These are phyloP conservation scores for Pleurotus pulmonarius DNA, from an alignment of 768 basidiomycete genomes.

Conservation along the genomic window DNA sequence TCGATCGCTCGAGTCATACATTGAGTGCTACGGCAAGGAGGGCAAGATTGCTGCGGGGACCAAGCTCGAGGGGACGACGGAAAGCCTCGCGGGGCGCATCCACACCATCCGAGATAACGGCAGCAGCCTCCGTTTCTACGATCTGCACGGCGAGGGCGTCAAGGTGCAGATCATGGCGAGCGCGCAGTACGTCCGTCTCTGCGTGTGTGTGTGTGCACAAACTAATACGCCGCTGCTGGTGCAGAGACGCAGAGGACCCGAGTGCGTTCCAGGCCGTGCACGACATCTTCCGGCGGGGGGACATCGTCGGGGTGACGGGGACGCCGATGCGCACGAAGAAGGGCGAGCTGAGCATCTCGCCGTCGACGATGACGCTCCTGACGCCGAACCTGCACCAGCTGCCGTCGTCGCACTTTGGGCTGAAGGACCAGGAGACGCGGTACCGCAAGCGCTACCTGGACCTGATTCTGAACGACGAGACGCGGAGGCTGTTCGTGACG, in stretches of 20 bases:
- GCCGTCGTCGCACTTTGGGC: constrained; percentile 86
- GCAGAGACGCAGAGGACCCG: constrained; percentile 62
- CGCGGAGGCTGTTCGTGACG: constrained; percentile 87
- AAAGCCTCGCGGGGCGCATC: constrained; percentile 84
- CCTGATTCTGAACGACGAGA: constrained; percentile 89
- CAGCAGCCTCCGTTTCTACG: constrained; percentile 89
- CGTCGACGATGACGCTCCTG: constrained; percentile 79
- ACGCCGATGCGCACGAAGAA: constrained; percentile 89
- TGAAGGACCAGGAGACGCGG: constrained; percentile 96
- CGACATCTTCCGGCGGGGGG: constrained; percentile 89
- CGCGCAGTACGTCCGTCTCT: constrained; percentile 53
- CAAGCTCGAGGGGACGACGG: constrained; percentile 55
- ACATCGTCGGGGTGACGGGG: constrained; percentile 92
- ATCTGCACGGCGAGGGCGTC: constrained; percentile 85
- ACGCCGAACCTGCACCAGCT: constrained; percentile 96
- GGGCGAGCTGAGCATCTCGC: constrained; percentile 90
- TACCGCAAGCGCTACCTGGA: constrained; percentile 99
- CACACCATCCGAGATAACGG: constrained; percentile 85
- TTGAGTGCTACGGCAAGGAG: constrained; percentile 68
- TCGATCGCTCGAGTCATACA: constrained; percentile 67
- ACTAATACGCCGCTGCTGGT: too few relatives aligned
- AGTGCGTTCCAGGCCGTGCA: constrained; percentile 68
- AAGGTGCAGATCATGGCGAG: constrained; percentile 97
- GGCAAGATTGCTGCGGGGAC: constrained; percentile 66
- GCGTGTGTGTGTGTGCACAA: not conserved